phyloP scores from a whole-genome alignment of 2,329 filamentous ascomycete genomes.

The Arthrinium puccinioides region DNA sequence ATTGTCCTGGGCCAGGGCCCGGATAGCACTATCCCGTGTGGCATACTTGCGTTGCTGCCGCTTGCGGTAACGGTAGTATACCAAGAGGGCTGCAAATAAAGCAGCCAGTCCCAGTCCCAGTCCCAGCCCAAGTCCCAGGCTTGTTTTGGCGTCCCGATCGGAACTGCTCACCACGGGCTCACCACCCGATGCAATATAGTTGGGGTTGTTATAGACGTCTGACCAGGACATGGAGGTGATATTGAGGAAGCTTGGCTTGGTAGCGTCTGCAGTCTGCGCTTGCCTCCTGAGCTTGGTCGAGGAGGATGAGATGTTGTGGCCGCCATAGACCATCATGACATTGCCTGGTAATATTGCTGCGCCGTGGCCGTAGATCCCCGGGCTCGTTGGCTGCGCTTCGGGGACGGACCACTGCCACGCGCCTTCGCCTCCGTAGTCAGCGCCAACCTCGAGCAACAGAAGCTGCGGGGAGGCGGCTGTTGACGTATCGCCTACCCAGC shows the following conservation, averaged over 20 bases:
- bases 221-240: slow-evolving; percentile 50
- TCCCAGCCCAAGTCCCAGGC: slow-evolving; percentile 56
- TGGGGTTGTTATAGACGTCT: slow-evolving; percentile 41
- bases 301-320: slow-evolving; percentile 40
- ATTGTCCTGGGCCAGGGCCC: slow-evolving; percentile 41
- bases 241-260: slow-evolving; percentile 43
- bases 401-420: slow-evolving; percentile 68
- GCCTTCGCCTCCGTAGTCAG: slow-evolving; percentile 63
- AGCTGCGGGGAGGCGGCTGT: slow-evolving; percentile 77
- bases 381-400: slow-evolving; percentile 32
- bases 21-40: slow-evolving; percentile 36
- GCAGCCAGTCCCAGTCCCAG: slow-evolving; percentile 56
- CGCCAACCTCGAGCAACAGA: slow-evolving; percentile 66
- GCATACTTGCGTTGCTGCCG: slow-evolving; percentile 30
- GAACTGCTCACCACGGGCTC: slow-evolving; percentile 10
- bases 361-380: slow-evolving; percentile 55
- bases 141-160: slow-evolving; percentile 22
- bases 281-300: slow-evolving; percentile 26
- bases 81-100: slow-evolving; percentile 35
- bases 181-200: slow-evolving; percentile 8
- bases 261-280: slow-evolving; percentile 11
- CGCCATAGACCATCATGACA: slow-evolving; percentile 61
- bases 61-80: slow-evolving; percentile 43
- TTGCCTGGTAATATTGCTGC: slow-evolving; percentile 58
- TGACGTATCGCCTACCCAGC: slow-evolving; percentile 80